phyloP scores from a whole-genome alignment of 768 basidiomycete genomes.

The Naganishia kalamii region DNA sequence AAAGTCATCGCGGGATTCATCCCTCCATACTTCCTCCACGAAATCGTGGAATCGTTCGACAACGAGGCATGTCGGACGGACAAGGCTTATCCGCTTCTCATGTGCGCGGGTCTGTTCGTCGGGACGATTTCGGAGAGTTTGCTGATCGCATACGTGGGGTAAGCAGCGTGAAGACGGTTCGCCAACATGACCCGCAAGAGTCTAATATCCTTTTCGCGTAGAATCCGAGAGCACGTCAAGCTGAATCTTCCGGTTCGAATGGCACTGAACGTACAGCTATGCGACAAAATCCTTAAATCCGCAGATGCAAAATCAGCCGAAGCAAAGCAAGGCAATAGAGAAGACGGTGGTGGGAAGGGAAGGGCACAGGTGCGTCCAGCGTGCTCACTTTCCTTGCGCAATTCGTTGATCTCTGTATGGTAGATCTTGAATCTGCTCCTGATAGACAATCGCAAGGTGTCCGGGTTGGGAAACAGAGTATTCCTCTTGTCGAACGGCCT shows the following conservation, averaged over 20 bases:
- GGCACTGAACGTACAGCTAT: conserved; percentile 26
- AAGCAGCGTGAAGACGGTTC: not conserved
- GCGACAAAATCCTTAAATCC: conserved; percentile 35
- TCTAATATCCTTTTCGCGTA: not conserved
- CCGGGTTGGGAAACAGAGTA: conserved; percentile 28
- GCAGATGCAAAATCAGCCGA: conserved; percentile 38
- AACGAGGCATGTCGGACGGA: conserved; percentile 21
- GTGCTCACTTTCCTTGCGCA: too few relatives aligned
- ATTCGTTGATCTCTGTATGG: conserved; percentile 26
- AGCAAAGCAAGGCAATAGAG: conserved; percentile 27
- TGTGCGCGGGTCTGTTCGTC: conserved; percentile 35
- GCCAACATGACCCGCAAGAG: not conserved
- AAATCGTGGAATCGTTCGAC: conserved; percentile 35
- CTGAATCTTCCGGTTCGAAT: conserved; percentile 17
- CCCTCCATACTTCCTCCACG: conserved; percentile 24
- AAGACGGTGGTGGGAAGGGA: conserved; percentile 18
- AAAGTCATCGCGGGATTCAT: conserved; percentile 1
- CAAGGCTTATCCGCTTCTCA: conserved; percentile 35
- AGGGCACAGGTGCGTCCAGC: conserved; percentile 2
- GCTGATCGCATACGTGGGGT: conserved; percentile 12
- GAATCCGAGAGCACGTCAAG: not conserved
- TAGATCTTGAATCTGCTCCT: conserved; percentile 38
- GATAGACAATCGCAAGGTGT: conserved; percentile 34
- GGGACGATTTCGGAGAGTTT: conserved; percentile 30
- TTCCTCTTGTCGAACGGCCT: conserved; percentile 31